phyloP scores from a whole-genome alignment of 257 asterid genomes.

The Haberlea rhodopensis region DNA sequence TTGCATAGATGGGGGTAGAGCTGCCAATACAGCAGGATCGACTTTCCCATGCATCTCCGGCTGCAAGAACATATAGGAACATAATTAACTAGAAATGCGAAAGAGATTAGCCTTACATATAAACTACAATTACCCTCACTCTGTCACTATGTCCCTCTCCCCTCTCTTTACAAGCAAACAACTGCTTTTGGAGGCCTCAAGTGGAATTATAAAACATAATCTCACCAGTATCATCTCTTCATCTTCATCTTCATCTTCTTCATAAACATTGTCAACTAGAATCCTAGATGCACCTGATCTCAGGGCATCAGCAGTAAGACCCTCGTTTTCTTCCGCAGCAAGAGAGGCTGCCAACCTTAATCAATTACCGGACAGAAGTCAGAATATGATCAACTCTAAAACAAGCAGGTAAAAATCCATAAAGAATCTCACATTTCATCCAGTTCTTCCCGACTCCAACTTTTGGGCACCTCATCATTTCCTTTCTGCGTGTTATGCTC shows the following conservation, averaged over 20 bases:
- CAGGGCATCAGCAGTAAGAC: constrained; percentile 50
- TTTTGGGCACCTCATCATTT: constrained; percentile 22
- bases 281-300: constrained; percentile 49
- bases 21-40: constrained; percentile 92
- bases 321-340: constrained; percentile 77
- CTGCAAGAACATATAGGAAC: constrained; percentile 37
- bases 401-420: constrained; percentile 8
- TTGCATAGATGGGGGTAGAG: constrained; percentile 98
- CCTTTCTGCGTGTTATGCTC: constrained; percentile 30
- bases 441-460: constrained; percentile 52
- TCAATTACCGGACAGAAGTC: constrained; percentile 42
- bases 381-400: constrained; percentile 25
- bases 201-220: constrained; percentile 20
- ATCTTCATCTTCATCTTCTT: constrained; percentile 57
- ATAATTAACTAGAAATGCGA: neutral
- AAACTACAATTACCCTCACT: neutral
- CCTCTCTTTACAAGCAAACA: neutral
- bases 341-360: constrained; percentile 98
- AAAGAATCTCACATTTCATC: constrained; percentile 65
- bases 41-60: constrained; percentile 83
- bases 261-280: constrained; percentile 32
- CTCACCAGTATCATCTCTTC: constrained; percentile 93
- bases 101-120: neutral
- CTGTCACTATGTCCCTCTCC: neutral
- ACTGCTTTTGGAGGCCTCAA: constrained; percentile 10